Evolutionary conservation across 768 basidiomycete species (phyloP).

Genomic region (Pleurotus cornucopiae): DNA sequence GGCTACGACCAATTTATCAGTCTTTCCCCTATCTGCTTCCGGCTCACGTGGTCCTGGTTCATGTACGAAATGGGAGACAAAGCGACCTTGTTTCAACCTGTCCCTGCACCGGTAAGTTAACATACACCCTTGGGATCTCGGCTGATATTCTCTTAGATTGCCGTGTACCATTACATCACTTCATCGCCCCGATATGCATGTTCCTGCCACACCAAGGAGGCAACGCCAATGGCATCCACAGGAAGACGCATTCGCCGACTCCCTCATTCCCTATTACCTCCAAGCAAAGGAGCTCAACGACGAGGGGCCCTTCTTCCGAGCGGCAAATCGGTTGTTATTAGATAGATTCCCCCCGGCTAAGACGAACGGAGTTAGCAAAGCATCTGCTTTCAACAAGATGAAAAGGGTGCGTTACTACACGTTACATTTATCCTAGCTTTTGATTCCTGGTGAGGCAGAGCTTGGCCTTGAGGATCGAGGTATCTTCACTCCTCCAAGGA

Average conservation of each 20-base stretch:
- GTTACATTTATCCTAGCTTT: background rate
- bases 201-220: too few relatives aligned
- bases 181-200: too few relatives aligned
- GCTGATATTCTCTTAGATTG: too few relatives aligned
- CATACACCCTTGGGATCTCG: too few relatives aligned
- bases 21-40: background rate
- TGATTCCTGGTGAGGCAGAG: background rate
- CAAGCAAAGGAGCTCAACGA: too few relatives aligned
- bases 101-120: too few relatives aligned
- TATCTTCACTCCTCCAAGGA: background rate
- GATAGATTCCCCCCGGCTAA: background rate
- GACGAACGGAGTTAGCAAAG: background rate
- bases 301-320: too few relatives aligned
- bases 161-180: too few relatives aligned
- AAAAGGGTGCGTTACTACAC: background rate
- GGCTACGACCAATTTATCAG: background rate
- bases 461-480: background rate
- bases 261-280: too few relatives aligned
- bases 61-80: background rate
- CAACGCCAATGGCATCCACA: too few relatives aligned
- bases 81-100: too few relatives aligned
- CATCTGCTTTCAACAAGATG: background rate
- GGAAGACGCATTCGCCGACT: too few relatives aligned
- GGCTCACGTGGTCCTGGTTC: background rate
- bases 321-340: background rate